Evolutionary conservation across 495 filamentous ascomycete species (phyloP).

Genomic region (Penicillium pancosmium): DNA sequence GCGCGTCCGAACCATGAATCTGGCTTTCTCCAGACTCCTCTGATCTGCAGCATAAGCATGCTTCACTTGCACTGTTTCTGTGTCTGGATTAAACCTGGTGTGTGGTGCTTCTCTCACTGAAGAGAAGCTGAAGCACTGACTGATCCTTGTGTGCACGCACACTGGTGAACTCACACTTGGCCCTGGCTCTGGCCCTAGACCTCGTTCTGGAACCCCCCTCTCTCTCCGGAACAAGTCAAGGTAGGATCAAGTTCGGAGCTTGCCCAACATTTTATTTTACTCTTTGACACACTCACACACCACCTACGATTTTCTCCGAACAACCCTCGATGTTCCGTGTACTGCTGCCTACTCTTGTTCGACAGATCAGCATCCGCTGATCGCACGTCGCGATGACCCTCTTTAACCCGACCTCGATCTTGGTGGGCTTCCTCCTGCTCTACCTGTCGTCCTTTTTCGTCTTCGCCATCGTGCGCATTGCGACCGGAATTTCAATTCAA

Average conservation of each 20-base stretch:
- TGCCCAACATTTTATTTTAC: neutral
- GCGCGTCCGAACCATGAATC: conserved; percentile 31
- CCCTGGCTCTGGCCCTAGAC: no score
- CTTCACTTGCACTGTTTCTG: conserved; percentile 13
- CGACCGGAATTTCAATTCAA: conserved; percentile 95
- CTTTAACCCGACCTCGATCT: conserved; percentile 74
- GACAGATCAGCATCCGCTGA: conserved; percentile 44
- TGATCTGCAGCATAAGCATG: conserved; percentile 17
- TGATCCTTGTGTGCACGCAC: neutral
- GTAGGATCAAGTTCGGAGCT: conserved; percentile 19
- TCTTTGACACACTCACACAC: neutral
- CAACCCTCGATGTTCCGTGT: conserved; percentile 27
- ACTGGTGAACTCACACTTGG: neutral
- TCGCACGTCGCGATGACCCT: conserved; percentile 57
- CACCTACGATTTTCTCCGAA: neutral
- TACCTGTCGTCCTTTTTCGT: conserved; percentile 92
- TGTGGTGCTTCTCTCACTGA: conserved; percentile 10
- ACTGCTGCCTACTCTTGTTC: conserved; percentile 21
- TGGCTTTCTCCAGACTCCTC: conserved; percentile 23
- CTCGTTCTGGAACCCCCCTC: conserved; percentile 1
- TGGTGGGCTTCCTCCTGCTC: conserved; percentile 78
- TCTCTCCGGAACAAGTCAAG: conserved; percentile 1
- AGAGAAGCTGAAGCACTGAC: neutral
- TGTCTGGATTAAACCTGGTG: conserved; percentile 8
- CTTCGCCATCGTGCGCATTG: conserved; percentile 88